phyloP scores from a whole-genome alignment of 2,329 filamentous ascomycete genomes.

The Tolypocladium tropicale region DNA sequence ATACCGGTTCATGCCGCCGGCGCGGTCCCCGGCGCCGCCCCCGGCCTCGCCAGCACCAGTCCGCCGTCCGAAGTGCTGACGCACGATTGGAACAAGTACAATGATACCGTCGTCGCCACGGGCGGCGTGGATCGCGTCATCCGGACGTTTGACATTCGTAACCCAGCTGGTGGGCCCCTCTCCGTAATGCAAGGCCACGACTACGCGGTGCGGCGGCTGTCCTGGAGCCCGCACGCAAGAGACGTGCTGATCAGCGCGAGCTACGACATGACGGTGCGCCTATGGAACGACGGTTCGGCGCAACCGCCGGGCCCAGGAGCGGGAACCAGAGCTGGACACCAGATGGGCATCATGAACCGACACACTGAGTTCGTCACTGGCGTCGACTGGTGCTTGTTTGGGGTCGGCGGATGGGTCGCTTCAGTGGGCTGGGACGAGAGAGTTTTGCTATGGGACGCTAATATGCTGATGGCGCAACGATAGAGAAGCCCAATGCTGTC shows the following conservation, averaged over 20 bases:
- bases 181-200: slow-evolving; percentile 74
- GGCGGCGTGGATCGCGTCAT: slow-evolving; percentile 82
- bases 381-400: slow-evolving; percentile 97
- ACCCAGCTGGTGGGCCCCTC: slow-evolving; percentile 60
- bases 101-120: slow-evolving; percentile 71
- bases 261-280: slow-evolving; percentile 94
- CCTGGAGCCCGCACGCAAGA: slow-evolving; percentile 90
- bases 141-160: slow-evolving; percentile 82
- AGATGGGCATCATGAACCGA: slow-evolving; percentile 78
- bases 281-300: slow-evolving; percentile 71
- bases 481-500: slow-evolving; percentile 1
- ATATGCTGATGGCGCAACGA: slow-evolving; percentile 28
- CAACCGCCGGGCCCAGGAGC: slow-evolving; percentile 23
- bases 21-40: slow-evolving; percentile 27
- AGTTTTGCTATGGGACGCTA: slow-evolving; percentile 86
- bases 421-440: slow-evolving; percentile 91
- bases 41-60: slow-evolving; percentile 24
- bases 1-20: slow-evolving; percentile 72
- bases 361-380: slow-evolving; percentile 96
- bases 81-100: slow-evolving; percentile 99
- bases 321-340: slow-evolving; percentile 45
- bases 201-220: slow-evolving; percentile 76
- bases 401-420: slow-evolving; percentile 89
- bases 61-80: slow-evolving; percentile 79
- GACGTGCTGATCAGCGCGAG: slow-evolving; percentile 81